A percentile compares a stretch with the other conserved stretches of the same genome.
Evolutionary conservation across 1,139 yeast genomes (phyloP).

Genomic region (Yamadazyma triangularis): DNA sequence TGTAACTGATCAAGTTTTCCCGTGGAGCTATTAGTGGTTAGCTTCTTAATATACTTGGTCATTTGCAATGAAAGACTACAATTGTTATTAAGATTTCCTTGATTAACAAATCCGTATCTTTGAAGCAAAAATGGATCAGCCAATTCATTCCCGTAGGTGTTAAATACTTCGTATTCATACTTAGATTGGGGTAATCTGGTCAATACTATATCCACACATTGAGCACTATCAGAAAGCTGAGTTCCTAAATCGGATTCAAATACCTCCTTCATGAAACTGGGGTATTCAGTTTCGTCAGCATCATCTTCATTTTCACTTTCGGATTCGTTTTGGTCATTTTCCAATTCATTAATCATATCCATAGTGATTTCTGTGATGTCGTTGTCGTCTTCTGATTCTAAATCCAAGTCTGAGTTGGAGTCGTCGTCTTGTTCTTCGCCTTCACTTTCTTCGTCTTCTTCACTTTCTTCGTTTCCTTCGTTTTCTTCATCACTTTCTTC

Average conservation of each 20-base stretch:
- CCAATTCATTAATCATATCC: slow-evolving; percentile 32
- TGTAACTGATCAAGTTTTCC: slow-evolving; percentile 29
- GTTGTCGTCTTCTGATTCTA: slow-evolving; percentile 5
- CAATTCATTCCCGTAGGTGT: slow-evolving; percentile 69
- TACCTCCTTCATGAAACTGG: background rate
- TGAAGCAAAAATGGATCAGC: slow-evolving; percentile 64
- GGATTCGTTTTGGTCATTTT: slow-evolving; percentile 18
- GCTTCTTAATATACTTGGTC: slow-evolving; percentile 32
- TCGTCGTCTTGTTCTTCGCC: slow-evolving; percentile 21
- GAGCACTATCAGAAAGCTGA: slow-evolving; percentile 31
- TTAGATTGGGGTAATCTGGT: slow-evolving; percentile 36
- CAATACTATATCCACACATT: slow-evolving; percentile 56
- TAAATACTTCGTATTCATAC: slow-evolving; percentile 55
- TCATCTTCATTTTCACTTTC: slow-evolving; percentile 10
- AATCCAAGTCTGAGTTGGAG: slow-evolving; percentile 10
- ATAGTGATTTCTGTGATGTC: slow-evolving; percentile 26
- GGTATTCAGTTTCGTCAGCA: slow-evolving; percentile 1
- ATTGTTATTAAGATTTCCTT: slow-evolving; percentile 51
- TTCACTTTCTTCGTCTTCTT: slow-evolving; percentile 15
- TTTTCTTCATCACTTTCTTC: too few species aligned
- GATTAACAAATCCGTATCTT: slow-evolving; percentile 64
- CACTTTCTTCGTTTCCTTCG: slow-evolving; percentile 7
- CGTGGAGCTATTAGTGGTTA: slow-evolving; percentile 15
- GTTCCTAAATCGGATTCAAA: slow-evolving; percentile 4
- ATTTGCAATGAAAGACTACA: slow-evolving; percentile 56